A percentile compares a stretch with the other conserved stretches of the same genome.
Evolutionary conservation across 805 yeast species (phyloP).

Genomic region (Candida pseudoglaebosa): DNA sequence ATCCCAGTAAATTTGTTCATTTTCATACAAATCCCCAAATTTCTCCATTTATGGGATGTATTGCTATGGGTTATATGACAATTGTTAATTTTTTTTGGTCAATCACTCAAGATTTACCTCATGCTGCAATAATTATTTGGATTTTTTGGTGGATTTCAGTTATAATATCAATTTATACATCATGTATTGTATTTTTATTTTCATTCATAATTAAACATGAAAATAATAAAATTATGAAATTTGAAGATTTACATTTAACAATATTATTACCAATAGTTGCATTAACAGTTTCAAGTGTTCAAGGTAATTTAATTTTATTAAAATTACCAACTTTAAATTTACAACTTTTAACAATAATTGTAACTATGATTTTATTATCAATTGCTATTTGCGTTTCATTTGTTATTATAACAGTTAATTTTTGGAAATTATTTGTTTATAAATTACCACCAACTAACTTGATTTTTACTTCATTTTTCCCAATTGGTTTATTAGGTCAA

Average conservation of each 20-base stretch:
- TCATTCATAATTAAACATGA: slow-evolving; percentile 38
- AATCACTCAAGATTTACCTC: slow-evolving; percentile 31
- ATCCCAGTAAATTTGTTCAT: slow-evolving; percentile 17
- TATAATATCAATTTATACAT: slow-evolving; percentile 49
- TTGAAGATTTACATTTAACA: slow-evolving; percentile 47
- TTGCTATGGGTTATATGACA: slow-evolving; percentile 75
- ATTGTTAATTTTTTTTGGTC: slow-evolving; percentile 53
- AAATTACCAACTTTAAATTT: slow-evolving; percentile 40
- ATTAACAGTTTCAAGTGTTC: slow-evolving; percentile 67
- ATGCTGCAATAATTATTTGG: slow-evolving; percentile 48
- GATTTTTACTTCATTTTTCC: slow-evolving; percentile 68
- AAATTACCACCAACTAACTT: slow-evolving; percentile 54
- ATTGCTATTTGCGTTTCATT: slow-evolving; percentile 63
- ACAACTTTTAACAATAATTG: slow-evolving; percentile 49
- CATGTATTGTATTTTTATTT: slow-evolving; percentile 57
- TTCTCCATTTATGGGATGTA: slow-evolving; percentile 70
- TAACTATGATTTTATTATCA: slow-evolving; percentile 61
- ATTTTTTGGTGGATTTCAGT: slow-evolving; percentile 75
- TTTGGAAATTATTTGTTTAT: slow-evolving; percentile 54
- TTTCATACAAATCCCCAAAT: slow-evolving; percentile 34
- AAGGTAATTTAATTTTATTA: slow-evolving; percentile 55
- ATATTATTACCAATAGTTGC: slow-evolving; percentile 76
- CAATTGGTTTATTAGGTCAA: slow-evolving; percentile 84
- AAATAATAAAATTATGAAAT: slow-evolving; percentile 18
- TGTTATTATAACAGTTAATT: slow-evolving; percentile 51